Base-by-base conservation (phyloP, 1,284 basidiomycete genomes). In the Fomitopsis palustris region DNA sequence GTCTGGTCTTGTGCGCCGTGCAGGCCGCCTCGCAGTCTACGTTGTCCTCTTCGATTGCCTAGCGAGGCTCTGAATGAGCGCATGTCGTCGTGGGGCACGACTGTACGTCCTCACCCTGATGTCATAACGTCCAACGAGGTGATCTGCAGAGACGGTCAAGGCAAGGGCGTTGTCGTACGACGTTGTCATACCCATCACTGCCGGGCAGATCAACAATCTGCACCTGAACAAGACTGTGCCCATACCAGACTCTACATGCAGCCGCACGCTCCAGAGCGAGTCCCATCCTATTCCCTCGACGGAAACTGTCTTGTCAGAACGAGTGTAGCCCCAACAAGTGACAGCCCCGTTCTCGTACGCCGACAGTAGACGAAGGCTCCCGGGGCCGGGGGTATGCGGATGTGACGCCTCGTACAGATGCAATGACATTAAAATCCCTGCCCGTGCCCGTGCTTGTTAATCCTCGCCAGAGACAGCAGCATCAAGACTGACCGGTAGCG, bases 171-270 rank as follows among this genome's bases (percentile, higher is more conserved):
- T 78, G 54, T 82, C 78, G n/a, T 70, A 72, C 2, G 89, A 85
- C 1, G 92, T 85, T 0, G 83, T 74, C 86, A 94, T 89, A 1
- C 87, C 88, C 93, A 96, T 95, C 54, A 95, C 93, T 95, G 63
- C 1, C 23, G 14, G 17, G 9, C 9, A 3, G 12, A 4, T 47
- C 16, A 42, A n/a, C 39, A 10, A 4, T 7, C 39, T 7, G 6
- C 21, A 14, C 42, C 3, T 10, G 23, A 45, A 14, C 23, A n/a
- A 25, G n/a, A 23, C 2, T 19, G 19, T 17, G 5, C 19, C 74
- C 85, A 39, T 63, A 94, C 93, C 82, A 9, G 92, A 86, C 72
- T 95, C 92, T 37, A 84, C 84, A 69, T 96, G 93, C 17, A 85
- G 71, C 66, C 86, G 91, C 14, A 75, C 75, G 33, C 72, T 81